Percentiles rank a stretch among this genome's conserved stretches.
phyloP scores from a whole-genome alignment of 1,284 basidiomycete species.

The Ceratobasidium papillatum region DNA sequence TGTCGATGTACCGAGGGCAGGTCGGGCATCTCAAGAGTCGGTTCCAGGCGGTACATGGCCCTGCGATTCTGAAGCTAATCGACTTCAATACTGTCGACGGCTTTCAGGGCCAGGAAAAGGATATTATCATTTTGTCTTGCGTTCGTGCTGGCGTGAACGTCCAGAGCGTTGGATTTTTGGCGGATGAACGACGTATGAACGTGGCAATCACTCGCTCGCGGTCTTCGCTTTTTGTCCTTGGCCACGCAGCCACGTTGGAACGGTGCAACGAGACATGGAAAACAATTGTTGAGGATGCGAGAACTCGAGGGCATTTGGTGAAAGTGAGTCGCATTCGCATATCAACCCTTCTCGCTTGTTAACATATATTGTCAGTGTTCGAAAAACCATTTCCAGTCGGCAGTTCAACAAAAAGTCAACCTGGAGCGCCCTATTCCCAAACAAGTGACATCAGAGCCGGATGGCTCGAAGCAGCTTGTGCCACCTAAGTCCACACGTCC shows the following conservation, averaged over 20 bases:
- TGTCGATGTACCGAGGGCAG: conserved; percentile 97
- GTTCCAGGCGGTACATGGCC: conserved; percentile 80
- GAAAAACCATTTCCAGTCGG: background rate
- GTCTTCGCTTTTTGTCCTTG: conserved; percentile 93
- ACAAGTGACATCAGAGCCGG: background rate
- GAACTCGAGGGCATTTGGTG: conserved; percentile 55
- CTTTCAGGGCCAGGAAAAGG: conserved; percentile 98
- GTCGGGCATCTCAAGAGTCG: conserved; percentile 76
- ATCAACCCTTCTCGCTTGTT: background rate
- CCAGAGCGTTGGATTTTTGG: conserved; percentile 85
- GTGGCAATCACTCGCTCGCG: conserved; percentile 96
- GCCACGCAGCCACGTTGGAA: conserved; percentile 87
- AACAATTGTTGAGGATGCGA: conserved; percentile 79
- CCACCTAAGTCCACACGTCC: background rate
- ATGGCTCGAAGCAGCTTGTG: background rate
- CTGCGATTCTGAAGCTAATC: conserved; percentile 74
- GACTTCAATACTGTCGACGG: conserved; percentile 99
- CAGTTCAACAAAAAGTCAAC: background rate
- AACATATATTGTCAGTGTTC: conserved; percentile 2
- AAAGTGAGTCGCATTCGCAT: conserved; percentile 51
- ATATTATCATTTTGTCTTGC: conserved; percentile 94
- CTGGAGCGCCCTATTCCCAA: background rate
- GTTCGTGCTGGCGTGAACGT: conserved; percentile 89
- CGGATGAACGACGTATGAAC: conserved; percentile 90
- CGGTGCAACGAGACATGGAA: conserved; percentile 85